Percentiles rank a stretch among this genome's conserved stretches.
Evolutionary conservation across 331 rosid genomes (phyloP).

Genomic region (Rosa hybrid): DNA sequence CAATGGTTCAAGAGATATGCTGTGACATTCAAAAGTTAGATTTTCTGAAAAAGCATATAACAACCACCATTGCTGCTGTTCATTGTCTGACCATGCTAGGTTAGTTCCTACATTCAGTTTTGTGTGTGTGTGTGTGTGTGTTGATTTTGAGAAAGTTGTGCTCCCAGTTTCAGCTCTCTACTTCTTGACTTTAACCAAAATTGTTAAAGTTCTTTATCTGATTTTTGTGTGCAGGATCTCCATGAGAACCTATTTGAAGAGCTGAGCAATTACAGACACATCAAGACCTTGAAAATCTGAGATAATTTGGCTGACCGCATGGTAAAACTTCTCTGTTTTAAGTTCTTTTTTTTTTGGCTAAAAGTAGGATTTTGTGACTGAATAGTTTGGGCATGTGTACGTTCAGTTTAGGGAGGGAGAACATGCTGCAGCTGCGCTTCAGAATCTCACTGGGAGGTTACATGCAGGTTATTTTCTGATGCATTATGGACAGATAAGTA

Average conservation of each 20-base stretch:
- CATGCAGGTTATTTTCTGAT: constrained; percentile 62
- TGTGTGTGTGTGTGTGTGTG: too few relatives aligned
- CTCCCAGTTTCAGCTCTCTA: too few relatives aligned
- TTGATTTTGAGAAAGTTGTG: too few relatives aligned
- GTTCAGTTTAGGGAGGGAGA: constrained; percentile 89
- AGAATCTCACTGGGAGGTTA: constrained; percentile 84
- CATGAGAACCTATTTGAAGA: constrained; percentile 91
- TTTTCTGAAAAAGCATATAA: too few relatives aligned
- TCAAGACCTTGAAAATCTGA: constrained; percentile 91
- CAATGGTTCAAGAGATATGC: too few relatives aligned
- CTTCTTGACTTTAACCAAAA: not conserved
- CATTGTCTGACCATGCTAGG: too few relatives aligned
- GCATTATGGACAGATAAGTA: not conserved
- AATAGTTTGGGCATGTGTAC: constrained; percentile 79
- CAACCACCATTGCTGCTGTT: too few relatives aligned
- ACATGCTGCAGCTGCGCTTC: constrained; percentile 84
- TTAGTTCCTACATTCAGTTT: too few relatives aligned
- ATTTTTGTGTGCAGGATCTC: constrained; percentile 46
- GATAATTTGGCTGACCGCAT: constrained; percentile 94
- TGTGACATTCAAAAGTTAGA: too few relatives aligned
- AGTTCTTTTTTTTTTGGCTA: too few relatives aligned
- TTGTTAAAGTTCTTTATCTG: not conserved
- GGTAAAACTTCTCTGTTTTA: constrained; percentile 30
- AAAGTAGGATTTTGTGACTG: not conserved
- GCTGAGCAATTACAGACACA: constrained; percentile 80